phyloP scores from a whole-genome alignment of 108 stramenopile genomes.

The Fistulifera solaris region DNA sequence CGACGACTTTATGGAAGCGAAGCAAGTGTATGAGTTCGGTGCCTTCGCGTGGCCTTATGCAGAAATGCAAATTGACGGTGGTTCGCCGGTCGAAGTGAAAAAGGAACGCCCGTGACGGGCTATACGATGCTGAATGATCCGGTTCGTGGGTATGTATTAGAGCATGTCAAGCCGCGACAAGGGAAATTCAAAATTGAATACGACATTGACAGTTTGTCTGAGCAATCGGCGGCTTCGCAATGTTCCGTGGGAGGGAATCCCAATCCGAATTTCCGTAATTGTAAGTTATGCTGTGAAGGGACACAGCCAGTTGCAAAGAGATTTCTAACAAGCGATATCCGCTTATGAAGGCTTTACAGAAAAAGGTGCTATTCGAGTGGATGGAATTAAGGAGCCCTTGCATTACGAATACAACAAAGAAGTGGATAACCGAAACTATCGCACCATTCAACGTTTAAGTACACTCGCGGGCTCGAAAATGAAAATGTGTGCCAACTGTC shows the following conservation, averaged over 20 bases:
- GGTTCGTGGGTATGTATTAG: conserved; percentile 24
- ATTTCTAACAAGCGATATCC: background rate
- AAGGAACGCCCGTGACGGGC: conserved; percentile 26
- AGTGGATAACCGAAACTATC: conserved; percentile 32
- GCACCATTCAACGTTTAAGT: conserved; percentile 39
- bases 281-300: conserved; percentile 5
- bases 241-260: conserved; percentile 36
- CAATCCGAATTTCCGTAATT: conserved; percentile 2
- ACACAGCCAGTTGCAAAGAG: no score
- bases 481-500: conserved; percentile 20
- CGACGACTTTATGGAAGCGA: conserved; percentile 14
- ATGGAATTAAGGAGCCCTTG: background rate
- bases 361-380: conserved; percentile 1
- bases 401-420: conserved; percentile 26
- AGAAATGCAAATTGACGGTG: conserved; percentile 14
- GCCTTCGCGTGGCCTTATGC: conserved; percentile 44
- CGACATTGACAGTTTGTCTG: conserved; percentile 29
- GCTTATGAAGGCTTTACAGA: conserved; percentile 2
- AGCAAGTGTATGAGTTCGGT: conserved; percentile 25
- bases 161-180: conserved; percentile 11
- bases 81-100: conserved; percentile 9
- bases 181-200: conserved; percentile 37
- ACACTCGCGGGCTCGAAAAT: conserved; percentile 25
- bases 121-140: conserved; percentile 16
- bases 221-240: conserved; percentile 7